Base-by-base conservation (phyloP, 2,329 filamentous ascomycete species). In the Ploettnerulaceae sp. region DNA sequence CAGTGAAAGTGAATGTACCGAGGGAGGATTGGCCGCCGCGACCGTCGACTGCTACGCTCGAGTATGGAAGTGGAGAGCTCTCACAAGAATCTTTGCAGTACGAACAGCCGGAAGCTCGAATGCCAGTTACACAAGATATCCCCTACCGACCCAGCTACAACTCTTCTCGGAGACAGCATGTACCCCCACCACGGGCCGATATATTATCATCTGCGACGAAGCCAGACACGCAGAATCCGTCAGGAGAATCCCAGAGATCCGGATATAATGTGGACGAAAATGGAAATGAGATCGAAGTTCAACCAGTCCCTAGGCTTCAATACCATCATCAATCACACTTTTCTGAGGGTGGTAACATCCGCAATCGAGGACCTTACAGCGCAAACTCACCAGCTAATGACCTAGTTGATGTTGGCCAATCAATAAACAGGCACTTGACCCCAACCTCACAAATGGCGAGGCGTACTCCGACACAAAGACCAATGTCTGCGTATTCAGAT, bases 401-500 rank as follows among this genome's bases (percentile, higher is more conserved):
- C 41, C 45, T 51, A 4, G 63, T 66, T 4, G 79, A 82, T 24
- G 68, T 69, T 45, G 71, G 66, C 12, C 65, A 69, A 3, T 68
- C 69, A 25, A 73, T 78, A 50, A 77, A 79, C 53, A 79, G 81
- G 36, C 79, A 84, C 62, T 68, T 87, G 26, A 81, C 81, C 3
- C 81, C 77, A 18, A 79, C 67, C 34, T 74, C 75, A 9, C 69
- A 71, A 58, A 42, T 70, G 48, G 70, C 75, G 55, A 70, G 73
- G 58, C 69, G 79, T 59, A 79, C 71, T 49, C 79, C 78, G 11
- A 63, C 85, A 52, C 75, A 77, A 31, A 76, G 90, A 41, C 89
- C 89, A 4, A 75, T 75, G 18, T 95, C 90, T 9, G 73, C 83
- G 4, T 90, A 89, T 65, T 93, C 86, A 12, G 89, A 95, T 37